Conservation (phyloP, 2,329 filamentous ascomycete species). For the Fusarium sp. region DNA sequence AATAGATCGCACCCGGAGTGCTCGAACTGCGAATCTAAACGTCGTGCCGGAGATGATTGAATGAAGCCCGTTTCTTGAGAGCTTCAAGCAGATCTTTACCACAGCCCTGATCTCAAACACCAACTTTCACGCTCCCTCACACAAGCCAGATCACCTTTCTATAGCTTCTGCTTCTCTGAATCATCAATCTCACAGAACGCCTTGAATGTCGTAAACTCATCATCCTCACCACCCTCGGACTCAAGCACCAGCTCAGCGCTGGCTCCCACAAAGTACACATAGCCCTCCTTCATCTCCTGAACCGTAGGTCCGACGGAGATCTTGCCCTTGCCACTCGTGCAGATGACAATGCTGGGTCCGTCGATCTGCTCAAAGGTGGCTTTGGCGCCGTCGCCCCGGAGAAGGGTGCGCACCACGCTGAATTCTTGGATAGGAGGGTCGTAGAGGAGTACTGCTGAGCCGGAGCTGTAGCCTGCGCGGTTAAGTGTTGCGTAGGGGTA, state of each 20-base stretch:
- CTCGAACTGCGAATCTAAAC: conserved; percentile 52
- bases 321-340: conserved; percentile 83
- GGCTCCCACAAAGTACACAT: conserved; percentile 87
- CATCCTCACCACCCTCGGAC: conserved; percentile 68
- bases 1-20: conserved; percentile 68
- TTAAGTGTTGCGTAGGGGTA: conserved; percentile 90
- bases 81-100: conserved; percentile 46
- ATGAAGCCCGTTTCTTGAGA: conserved; percentile 53
- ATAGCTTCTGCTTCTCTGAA: conserved; percentile 46
- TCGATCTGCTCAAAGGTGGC: conserved; percentile 88
- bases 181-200: conserved; percentile 88
- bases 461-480: conserved; percentile 81
- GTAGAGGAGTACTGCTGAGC: conserved; percentile 80
- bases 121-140: conserved; percentile 1
- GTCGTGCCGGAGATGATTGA: not conserved
- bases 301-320: conserved; percentile 87
- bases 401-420: conserved; percentile 82
- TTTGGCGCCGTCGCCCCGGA: conserved; percentile 79
- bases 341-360: conserved; percentile 93
- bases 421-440: conserved; percentile 98
- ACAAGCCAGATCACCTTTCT: not conserved
- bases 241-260: conserved; percentile 86
- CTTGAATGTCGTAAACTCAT: conserved; percentile 88
- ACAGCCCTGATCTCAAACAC: not conserved
- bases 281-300: conserved; percentile 78